Evolutionary conservation across 1,284 basidiomycete species (phyloP), one percentile per base, ranked within the genome.

Genomic region (Irpex sp.): DNA sequence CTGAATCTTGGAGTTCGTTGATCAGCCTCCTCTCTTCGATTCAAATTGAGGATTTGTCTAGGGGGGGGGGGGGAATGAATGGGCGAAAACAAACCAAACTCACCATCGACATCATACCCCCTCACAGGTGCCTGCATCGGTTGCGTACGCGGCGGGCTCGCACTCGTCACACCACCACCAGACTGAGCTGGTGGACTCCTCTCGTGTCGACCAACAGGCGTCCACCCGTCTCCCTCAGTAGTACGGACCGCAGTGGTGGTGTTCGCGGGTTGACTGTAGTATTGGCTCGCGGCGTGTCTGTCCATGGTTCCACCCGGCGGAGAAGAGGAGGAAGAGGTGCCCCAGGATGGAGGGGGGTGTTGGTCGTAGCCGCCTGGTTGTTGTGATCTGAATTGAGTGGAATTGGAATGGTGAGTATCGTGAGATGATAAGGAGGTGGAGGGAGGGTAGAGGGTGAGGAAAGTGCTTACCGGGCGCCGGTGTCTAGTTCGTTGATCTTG

Each of bases 401-500:
- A 47, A 56, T 61, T 51, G 61, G 58, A 62, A 16, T 21, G 21
- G 19, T 7, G 4, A 21, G 60, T 33, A 33, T 35, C 42, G 36
- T 52, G n/a, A 36, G 23, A 5, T 47, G 4, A 12, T 21, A 19
- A 23, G 33, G 56, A 35, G 51, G 10, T 1, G 21, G 14, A 14
- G 12, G 28, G 52, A 9, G 60, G 48, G 12, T 45, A 33, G 5
- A 42, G 16, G 54, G n/a, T n/a, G n/a, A n/a, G n/a, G n/a, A 52
- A 42, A 48, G 28, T 33, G 61, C 69, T 8, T 39, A 75, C 73
- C 70, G 66, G 16, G 12, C n/a, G 39, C 64, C 60, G 65, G 84
- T 82, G 45, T 92, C 88, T 63, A 85, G 84, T 67, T 92, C 91
- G 68, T 88, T 85, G 65, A 91, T 85, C 80, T 91, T 92, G 8